phyloP scores from a whole-genome alignment of 495 filamentous ascomycete genomes.

The Podospora sp. region DNA sequence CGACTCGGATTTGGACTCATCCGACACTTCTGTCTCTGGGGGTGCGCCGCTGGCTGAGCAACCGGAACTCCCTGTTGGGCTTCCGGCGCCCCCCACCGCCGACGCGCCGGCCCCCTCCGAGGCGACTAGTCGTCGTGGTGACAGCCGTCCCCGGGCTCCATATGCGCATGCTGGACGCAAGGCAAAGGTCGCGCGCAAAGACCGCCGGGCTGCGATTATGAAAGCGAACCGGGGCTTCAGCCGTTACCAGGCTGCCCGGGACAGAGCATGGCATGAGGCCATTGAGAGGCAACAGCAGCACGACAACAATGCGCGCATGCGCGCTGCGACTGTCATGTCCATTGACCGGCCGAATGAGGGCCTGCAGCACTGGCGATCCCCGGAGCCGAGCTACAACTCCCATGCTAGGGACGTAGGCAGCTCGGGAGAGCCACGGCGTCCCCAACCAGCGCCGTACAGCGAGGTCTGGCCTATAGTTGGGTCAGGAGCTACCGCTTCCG shows the following conservation, averaged over 20 bases:
- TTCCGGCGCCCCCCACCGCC: neutral
- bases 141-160: neutral
- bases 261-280: slow-evolving; percentile 39
- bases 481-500: slow-evolving; percentile 8
- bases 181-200: slow-evolving; percentile 27
- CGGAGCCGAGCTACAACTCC: slow-evolving; percentile 10
- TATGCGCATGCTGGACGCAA: slow-evolving; percentile 15
- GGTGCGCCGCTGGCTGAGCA: slow-evolving; percentile 5
- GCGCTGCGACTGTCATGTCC: slow-evolving; percentile 10
- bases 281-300: slow-evolving; percentile 32
- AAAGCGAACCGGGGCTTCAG: slow-evolving; percentile 40
- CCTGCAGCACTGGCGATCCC: slow-evolving; percentile 14
- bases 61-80: neutral
- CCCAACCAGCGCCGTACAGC: neutral
- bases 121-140: neutral
- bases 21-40: slow-evolving; percentile 22
- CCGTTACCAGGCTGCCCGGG: slow-evolving; percentile 42
- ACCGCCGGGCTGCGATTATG: slow-evolving; percentile 26
- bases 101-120: neutral
- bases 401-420: neutral
- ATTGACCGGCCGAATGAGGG: slow-evolving; percentile 13
- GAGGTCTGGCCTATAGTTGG: slow-evolving; percentile 28
- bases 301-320: slow-evolving; percentile 9
- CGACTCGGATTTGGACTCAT: slow-evolving; percentile 27
- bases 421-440: slow-evolving; percentile 11